These are phyloP conservation scores for Leucocoprinus sp. DNA, from an alignment of 768 basidiomycete genomes.

Conservation along the genomic window DNA sequence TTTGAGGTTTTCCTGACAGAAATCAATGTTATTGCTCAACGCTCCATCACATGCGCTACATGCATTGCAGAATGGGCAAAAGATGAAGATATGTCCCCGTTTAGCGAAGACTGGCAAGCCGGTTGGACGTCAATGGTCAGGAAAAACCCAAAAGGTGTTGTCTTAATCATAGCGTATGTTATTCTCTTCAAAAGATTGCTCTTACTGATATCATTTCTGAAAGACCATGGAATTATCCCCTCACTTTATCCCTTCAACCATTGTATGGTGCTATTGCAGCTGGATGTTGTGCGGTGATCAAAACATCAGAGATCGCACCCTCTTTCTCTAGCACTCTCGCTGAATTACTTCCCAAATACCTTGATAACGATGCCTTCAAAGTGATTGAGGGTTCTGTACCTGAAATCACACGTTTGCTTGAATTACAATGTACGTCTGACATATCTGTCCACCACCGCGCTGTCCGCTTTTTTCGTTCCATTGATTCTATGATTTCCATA, in stretches of 20 bases:
- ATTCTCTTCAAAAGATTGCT: neutral
- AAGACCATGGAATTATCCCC: slow-evolving; percentile 65
- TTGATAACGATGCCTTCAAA: slow-evolving; percentile 39
- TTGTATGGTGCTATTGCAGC: slow-evolving; percentile 67
- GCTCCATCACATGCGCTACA: slow-evolving; percentile 34
- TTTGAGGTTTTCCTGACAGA: slow-evolving; percentile 37
- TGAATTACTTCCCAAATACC: slow-evolving; percentile 43
- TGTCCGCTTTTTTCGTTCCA: neutral
- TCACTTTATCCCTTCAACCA: slow-evolving; percentile 47
- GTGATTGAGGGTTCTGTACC: slow-evolving; percentile 53
- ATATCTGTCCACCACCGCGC: neutral
- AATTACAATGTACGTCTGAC: slow-evolving; percentile 31
- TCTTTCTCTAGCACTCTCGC: slow-evolving; percentile 41
- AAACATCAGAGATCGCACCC: slow-evolving; percentile 57
- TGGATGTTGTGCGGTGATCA: slow-evolving; percentile 60
- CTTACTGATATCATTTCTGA: neutral
- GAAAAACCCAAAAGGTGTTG: slow-evolving; percentile 54
- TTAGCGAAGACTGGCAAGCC: slow-evolving; percentile 35
- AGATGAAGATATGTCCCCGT: slow-evolving; percentile 29
- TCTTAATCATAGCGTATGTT: slow-evolving; percentile 51
- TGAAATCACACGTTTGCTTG: slow-evolving; percentile 46
- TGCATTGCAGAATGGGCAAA: slow-evolving; percentile 53
- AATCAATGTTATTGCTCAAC: slow-evolving; percentile 32
- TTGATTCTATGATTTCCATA: neutral
- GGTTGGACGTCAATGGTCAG: slow-evolving; percentile 45